phyloP scores from a whole-genome alignment of 2,329 filamentous ascomycete species.

The Ophiostoma ulmi region DNA sequence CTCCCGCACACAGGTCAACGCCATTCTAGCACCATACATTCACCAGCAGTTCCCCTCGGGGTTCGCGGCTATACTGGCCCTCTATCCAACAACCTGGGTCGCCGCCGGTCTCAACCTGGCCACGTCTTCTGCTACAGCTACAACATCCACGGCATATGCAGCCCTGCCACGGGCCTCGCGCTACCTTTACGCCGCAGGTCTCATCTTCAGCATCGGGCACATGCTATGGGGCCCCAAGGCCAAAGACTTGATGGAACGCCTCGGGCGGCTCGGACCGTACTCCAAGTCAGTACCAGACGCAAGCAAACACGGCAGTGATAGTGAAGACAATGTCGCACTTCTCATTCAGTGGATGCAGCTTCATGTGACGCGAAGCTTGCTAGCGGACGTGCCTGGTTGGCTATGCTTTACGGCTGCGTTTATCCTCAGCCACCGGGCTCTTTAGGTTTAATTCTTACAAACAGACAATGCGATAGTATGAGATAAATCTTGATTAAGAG shows the following conservation, averaged over 20 bases:
- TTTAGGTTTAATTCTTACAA: too few species aligned
- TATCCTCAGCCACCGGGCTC: not conserved
- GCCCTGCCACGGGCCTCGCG: not conserved
- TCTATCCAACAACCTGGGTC: conserved; percentile 19
- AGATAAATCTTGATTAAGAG: too few species aligned
- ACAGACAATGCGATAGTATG: too few species aligned
- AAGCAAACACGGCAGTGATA: not conserved
- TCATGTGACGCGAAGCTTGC: conserved; percentile 15
- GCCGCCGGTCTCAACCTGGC: conserved; percentile 12
- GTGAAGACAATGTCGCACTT: too few species aligned
- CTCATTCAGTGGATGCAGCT: too few species aligned
- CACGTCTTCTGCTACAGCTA: not conserved
- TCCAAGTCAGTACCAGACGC: not conserved
- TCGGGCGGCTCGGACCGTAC: conserved; percentile 17
- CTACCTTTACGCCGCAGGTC: conserved; percentile 15
- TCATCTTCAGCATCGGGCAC: conserved; percentile 16
- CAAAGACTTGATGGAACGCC: conserved; percentile 13
- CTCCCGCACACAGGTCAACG: conserved; percentile 15
- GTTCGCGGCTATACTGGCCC: conserved; percentile 14
- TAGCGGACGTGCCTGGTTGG: conserved; percentile 18
- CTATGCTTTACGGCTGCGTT: conserved; percentile 21
- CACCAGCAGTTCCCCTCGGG: conserved; percentile 13
- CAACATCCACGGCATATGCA: too few species aligned
- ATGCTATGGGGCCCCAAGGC: conserved; percentile 9
- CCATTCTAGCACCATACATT: conserved; percentile 16